A percentile compares a stretch with the other conserved stretches of the same genome.
Conservation (phyloP, 164 flowering plant genomes). For the Chimonanthus salicifolius region DNA sequence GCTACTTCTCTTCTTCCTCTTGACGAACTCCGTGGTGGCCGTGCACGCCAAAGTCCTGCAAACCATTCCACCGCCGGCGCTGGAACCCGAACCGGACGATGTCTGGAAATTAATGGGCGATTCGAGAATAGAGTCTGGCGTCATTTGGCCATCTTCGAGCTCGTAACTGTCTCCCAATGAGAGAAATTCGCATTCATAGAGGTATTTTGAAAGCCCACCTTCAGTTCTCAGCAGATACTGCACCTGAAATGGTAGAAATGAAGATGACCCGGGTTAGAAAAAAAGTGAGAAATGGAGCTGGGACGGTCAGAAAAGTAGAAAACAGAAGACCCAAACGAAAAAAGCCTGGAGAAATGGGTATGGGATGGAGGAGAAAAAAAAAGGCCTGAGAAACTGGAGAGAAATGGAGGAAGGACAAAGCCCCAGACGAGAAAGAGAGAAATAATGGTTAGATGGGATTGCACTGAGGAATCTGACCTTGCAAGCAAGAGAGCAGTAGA, state of each 20-base stretch:
- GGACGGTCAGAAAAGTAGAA: background rate
- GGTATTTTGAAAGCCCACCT: constrained; percentile 41
- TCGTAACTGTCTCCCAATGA: constrained; percentile 33
- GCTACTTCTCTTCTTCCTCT: constrained; percentile 65
- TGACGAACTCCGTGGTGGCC: constrained; percentile 56
- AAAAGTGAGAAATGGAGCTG: background rate
- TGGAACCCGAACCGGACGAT: constrained; percentile 37
- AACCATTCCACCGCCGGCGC: constrained; percentile 26
- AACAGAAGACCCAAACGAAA: background rate
- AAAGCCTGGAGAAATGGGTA: background rate
- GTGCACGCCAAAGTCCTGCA: constrained; percentile 42
- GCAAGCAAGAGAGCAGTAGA: constrained; percentile 86
- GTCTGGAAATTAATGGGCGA: constrained; percentile 34
- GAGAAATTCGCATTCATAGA: constrained; percentile 45
- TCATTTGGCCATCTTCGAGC: constrained; percentile 47
- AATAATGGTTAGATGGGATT: background rate
- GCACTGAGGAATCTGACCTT: constrained; percentile 38
- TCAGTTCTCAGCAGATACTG: constrained; percentile 38
- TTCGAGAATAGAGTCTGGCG: constrained; percentile 68
- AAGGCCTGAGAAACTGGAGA: too few relatives aligned
- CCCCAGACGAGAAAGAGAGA: background rate
- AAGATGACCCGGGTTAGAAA: background rate
- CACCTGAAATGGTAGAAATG: constrained; percentile 30
- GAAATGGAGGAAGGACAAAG: background rate
- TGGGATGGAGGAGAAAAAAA: constrained; percentile 5